A percentile compares a stretch with the other conserved stretches of the same genome.
Conservation (phyloP, 306 rosid species). For the Rubus idaeus region DNA sequence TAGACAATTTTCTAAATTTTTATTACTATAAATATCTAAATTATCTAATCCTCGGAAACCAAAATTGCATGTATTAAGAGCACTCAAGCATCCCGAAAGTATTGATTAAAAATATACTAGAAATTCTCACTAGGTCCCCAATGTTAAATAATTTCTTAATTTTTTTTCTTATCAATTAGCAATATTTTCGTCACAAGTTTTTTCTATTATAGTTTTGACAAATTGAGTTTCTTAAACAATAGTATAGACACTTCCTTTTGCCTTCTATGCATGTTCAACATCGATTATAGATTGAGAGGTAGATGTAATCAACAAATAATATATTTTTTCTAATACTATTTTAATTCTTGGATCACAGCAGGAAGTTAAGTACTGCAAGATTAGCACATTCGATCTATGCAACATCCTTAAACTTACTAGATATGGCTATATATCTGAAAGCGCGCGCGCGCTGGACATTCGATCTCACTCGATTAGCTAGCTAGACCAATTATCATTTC, state of each 20-base stretch:
- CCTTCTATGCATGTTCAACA: not conserved
- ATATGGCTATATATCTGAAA: not conserved
- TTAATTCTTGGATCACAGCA: not conserved
- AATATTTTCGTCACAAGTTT: too few relatives aligned
- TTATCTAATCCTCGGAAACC: too few relatives aligned
- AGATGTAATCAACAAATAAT: not conserved
- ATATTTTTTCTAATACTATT: not conserved
- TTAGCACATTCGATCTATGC: not conserved
- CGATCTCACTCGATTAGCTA: not conserved
- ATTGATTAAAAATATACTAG: too few relatives aligned
- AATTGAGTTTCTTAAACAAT: not conserved
- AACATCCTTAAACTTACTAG: not conserved
- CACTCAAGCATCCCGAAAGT: too few relatives aligned
- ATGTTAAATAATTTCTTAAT: too few relatives aligned
- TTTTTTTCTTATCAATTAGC: too few relatives aligned
- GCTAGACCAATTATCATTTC: not conserved
- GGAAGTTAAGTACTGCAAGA: not conserved
- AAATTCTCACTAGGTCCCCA: too few relatives aligned
- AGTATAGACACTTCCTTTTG: not conserved
- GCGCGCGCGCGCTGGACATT: conserved; percentile 6
- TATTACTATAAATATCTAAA: too few relatives aligned
- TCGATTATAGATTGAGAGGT: not conserved
- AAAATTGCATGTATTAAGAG: too few relatives aligned
- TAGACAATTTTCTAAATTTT: not conserved
- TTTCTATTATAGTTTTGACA: too few relatives aligned